Base-by-base conservation (phyloP, 1,284 basidiomycete species). In the Leccinum angustisporum region DNA sequence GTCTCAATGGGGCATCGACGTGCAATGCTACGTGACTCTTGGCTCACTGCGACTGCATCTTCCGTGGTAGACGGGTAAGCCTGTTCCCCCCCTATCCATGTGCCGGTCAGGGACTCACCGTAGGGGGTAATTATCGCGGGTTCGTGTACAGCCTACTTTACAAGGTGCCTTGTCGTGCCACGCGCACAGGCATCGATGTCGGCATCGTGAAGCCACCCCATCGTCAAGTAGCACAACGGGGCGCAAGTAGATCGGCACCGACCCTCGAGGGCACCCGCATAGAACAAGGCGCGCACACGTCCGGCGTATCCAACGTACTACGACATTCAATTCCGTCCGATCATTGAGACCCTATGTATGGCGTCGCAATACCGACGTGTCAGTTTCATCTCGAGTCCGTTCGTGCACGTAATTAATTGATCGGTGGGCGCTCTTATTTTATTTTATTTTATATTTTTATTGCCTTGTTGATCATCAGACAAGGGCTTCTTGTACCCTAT, bases 181-280 rank as follows among this genome's bases (percentile, higher is more conserved):
- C 34, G 34, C 34, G 34, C 13, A 6, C 34, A 1, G 33, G 33
- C 33, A 48, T 43, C 21, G 16, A n/a, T 54, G 60, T 11, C 25
- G 18, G 34, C 27, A 30, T 18, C 56, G 62, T 43, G 60, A 25
- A 59, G 18, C 57, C 31, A 38, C 38, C 16, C 21, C 57, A 31
- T 57, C 18, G 48, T 18, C 57, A 16, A 56, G 56, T 36, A 52
- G 48, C 30, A 33, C 27, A 50, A 40, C 9, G n/a, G 11, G 31
- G 16, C 14, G 25, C 50, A 56, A 55, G 64, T 55, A 53, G 21
- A 55, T 63, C 51, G 64, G 51, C 33, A 40, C 25, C 31, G 38
- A 21, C 25, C 5, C 18, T 14, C 11, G 50, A 14, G 18, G 27
- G 33, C 54, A 16, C 13, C 27, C 27, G 11, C 52, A 25, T 36